Conservation (phyloP, 2,329 filamentous ascomycete genomes). For the Nothomitra cinnamomea region DNA sequence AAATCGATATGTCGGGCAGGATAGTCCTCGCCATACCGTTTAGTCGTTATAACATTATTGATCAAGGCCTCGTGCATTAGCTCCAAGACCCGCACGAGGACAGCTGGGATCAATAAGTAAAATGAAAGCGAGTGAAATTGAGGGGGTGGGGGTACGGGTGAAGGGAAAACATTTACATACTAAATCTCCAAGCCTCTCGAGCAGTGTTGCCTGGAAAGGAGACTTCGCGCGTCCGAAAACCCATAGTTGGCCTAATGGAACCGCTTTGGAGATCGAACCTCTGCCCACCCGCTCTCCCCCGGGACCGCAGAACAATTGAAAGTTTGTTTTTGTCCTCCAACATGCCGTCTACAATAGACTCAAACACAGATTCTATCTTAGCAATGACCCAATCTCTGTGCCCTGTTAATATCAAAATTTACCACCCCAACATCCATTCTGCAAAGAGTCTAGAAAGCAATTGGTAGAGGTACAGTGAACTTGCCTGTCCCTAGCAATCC, state of each 20-base stretch:
- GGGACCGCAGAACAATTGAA: conserved; percentile 30
- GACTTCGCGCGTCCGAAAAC: conserved; percentile 6
- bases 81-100: conserved; percentile 40
- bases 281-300: conserved; percentile 9
- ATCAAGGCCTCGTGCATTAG: conserved; percentile 41
- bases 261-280: neutral
- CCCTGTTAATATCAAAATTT: neutral
- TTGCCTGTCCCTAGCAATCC: conserved; percentile 8
- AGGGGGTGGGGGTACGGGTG: no score
- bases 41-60: conserved; percentile 38
- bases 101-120: conserved; percentile 24
- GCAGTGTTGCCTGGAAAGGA: conserved; percentile 32
- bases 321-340: conserved; percentile 27
- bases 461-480: conserved; percentile 18
- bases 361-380: conserved; percentile 39
- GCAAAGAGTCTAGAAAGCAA: neutral
- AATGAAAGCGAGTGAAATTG: no score
- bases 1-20: neutral
- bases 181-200: conserved; percentile 34
- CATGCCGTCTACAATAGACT: conserved; percentile 32
- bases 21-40: conserved; percentile 31
- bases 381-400: conserved; percentile 24
- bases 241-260: conserved; percentile 3
- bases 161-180: conserved; percentile 23
- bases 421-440: neutral